A percentile compares a stretch with the other conserved stretches of the same genome.
These are phyloP conservation scores for Phoma sp. DNA, from an alignment of 2,329 filamentous ascomycete species.

Conservation along the genomic window DNA sequence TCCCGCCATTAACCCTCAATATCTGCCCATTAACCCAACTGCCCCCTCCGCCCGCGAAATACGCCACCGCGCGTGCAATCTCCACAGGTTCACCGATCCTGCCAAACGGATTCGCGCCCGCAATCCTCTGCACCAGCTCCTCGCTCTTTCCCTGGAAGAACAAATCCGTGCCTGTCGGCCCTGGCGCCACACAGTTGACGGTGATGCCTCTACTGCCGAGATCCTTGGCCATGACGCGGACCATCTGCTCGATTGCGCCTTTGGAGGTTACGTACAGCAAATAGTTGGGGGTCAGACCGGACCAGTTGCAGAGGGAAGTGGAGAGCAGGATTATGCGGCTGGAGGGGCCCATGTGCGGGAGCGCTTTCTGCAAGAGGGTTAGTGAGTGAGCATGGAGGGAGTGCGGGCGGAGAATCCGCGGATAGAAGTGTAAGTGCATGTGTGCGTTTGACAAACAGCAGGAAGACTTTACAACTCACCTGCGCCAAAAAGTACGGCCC, in stretches of 20 bases:
- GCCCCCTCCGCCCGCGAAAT: conserved; percentile 21
- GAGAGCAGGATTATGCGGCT: conserved; percentile 28
- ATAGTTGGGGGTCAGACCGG: conserved; percentile 28
- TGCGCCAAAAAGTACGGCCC: conserved; percentile 37
- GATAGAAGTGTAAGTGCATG: too few relatives aligned
- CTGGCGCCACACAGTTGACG: conserved; percentile 60
- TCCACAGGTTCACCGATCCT: conserved; percentile 33
- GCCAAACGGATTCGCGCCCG: conserved; percentile 24
- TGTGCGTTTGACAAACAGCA: too few relatives aligned
- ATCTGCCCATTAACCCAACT: conserved; percentile 40
- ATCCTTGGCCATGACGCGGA: conserved; percentile 61
- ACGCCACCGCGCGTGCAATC: conserved; percentile 32
- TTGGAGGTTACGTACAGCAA: conserved; percentile 61
- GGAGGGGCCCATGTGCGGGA: conserved; percentile 25
- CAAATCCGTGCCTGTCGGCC: conserved; percentile 62
- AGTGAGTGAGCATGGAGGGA: background rate
- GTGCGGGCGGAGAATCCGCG: too few relatives aligned
- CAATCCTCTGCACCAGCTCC: conserved; percentile 29
- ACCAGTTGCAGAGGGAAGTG: conserved; percentile 23
- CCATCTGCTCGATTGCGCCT: conserved; percentile 66
- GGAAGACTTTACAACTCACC: background rate
- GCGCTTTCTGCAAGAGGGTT: conserved; percentile 24
- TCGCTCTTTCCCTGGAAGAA: conserved; percentile 55
- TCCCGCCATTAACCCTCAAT: conserved; percentile 36
- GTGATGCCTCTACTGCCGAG: conserved; percentile 58